Percentiles rank a stretch among this genome's conserved stretches.
Conservation (phyloP, 371 early-diverging fungal genomes). For the Mortierella sp. region DNA sequence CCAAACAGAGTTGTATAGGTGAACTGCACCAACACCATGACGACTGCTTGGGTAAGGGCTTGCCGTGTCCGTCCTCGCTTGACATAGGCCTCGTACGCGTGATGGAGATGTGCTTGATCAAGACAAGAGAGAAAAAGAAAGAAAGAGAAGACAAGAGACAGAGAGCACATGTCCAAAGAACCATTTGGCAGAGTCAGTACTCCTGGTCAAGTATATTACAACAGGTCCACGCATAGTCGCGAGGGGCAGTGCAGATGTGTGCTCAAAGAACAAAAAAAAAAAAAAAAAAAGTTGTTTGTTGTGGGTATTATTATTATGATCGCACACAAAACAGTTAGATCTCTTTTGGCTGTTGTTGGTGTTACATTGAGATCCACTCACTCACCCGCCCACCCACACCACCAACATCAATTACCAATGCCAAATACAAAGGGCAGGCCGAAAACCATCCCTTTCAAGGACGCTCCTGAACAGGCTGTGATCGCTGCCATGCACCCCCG, state of each 20-base stretch:
- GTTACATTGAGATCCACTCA: too few species aligned
- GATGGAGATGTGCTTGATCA: constrained; percentile 35
- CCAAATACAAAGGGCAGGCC: constrained; percentile 46
- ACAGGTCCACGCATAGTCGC: too few species aligned
- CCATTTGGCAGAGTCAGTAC: too few species aligned
- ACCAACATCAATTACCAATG: constrained; percentile 43
- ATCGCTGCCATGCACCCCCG: constrained; percentile 39
- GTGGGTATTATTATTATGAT: too few species aligned
- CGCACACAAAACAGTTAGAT: too few species aligned
- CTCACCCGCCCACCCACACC: too few species aligned
- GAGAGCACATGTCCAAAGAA: too few species aligned
- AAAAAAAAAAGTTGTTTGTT: too few species aligned
- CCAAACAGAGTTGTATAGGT: constrained; percentile 42
- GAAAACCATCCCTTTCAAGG: constrained; percentile 24
- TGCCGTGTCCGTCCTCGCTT: constrained; percentile 32
- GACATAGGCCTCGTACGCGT: constrained; percentile 35
- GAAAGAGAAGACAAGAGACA: not conserved
- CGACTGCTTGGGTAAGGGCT: constrained; percentile 16
- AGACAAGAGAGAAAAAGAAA: not conserved
- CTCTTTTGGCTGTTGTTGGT: not conserved
- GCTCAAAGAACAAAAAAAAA: too few species aligned
- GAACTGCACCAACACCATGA: constrained; percentile 22
- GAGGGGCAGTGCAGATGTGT: too few species aligned
- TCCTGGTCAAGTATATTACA: too few species aligned
- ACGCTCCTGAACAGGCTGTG: constrained; percentile 26